Evolutionary conservation across 2,329 filamentous ascomycete genomes (phyloP), one percentile per base, ranked within the genome.

Genomic region (Elsinoe necatrix): DNA sequence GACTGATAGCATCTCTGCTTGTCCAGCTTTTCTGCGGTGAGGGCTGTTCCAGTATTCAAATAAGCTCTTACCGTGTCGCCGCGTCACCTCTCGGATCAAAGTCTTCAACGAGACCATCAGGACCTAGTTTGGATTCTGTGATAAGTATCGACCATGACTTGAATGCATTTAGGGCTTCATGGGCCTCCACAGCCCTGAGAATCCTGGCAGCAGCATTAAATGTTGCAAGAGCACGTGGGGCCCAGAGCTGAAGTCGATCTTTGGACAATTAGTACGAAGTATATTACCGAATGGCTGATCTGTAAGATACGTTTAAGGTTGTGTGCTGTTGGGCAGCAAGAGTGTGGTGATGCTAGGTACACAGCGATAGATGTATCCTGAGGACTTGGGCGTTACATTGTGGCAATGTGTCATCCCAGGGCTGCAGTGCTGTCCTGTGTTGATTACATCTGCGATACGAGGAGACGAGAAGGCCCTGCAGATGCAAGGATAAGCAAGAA

Each of bases 91-190:
- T 7, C 18, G 23, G 9, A 16, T 9, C 16, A 16, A 43, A 12
- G 21, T 43, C 2, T 21, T 23, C 37, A 41, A 4, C 3, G 16
- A 43, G 18, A 12, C 18, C 16, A 20, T 31, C 6, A 6, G 16
- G n/a, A 50, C 45, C 20, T 50, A 50, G 2, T 23, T 50, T 50
- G 45, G 11, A 2, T 29, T 23, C 29, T 20, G n/a, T 27, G 21
- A 16, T 16, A 16, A 50, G 25, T 4, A n/a, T 50, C 23, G 23
- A 50, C 45, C 29, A 50, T 50, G 45, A 50, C 45, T 50, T 50
- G 29, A 7, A 11, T 29, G 45, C 45, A 50, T 50, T 50, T 50
- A 50, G 45, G 45, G 45, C 45, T 50, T 43, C 25, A 31, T n/a
- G 25, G 31, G 18, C 45, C 45, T 50, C 45, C 45, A 29, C 45